These are phyloP conservation scores for Eimeria necatrix DNA, from an alignment of 169 alveolate species.

Conservation along the genomic window DNA sequence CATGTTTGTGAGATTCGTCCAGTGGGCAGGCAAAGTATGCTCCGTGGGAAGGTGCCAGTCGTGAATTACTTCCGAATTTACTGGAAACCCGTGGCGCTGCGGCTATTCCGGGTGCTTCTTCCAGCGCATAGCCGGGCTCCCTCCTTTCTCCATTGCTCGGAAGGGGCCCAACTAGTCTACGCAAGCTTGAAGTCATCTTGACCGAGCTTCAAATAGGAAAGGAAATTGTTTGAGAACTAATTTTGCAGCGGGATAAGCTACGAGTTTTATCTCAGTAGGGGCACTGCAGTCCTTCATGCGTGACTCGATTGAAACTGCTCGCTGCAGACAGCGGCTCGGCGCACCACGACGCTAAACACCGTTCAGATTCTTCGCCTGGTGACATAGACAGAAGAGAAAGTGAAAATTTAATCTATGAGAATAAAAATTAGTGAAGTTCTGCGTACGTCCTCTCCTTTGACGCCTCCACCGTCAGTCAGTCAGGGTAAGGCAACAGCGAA, in stretches of 20 bases:
- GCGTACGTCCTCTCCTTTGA: neutral
- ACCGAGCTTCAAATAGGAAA: neutral
- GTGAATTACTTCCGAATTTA: neutral
- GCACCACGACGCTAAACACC: neutral
- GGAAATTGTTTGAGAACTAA: neutral
- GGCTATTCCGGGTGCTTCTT: neutral
- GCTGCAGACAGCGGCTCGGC: slow-evolving; percentile 9
- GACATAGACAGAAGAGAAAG: too few species aligned
- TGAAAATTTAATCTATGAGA: too few species aligned
- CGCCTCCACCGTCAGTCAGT: neutral
- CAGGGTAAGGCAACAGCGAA: neutral
- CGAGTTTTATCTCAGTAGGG: neutral
- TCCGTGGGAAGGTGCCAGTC: neutral
- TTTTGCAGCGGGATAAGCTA: neutral
- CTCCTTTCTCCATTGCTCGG: neutral
- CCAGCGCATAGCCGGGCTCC: neutral
- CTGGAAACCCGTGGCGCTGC: neutral
- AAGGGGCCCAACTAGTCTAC: neutral
- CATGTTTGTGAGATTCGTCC: neutral
- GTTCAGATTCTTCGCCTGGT: neutral
- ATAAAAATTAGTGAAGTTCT: too few species aligned
- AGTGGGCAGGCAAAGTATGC: neutral
- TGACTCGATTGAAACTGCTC: neutral
- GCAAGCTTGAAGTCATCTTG: neutral
- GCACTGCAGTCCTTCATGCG: neutral